Base-by-base conservation (phyloP, 805 yeast species). In the Lachancea quebecensis region DNA sequence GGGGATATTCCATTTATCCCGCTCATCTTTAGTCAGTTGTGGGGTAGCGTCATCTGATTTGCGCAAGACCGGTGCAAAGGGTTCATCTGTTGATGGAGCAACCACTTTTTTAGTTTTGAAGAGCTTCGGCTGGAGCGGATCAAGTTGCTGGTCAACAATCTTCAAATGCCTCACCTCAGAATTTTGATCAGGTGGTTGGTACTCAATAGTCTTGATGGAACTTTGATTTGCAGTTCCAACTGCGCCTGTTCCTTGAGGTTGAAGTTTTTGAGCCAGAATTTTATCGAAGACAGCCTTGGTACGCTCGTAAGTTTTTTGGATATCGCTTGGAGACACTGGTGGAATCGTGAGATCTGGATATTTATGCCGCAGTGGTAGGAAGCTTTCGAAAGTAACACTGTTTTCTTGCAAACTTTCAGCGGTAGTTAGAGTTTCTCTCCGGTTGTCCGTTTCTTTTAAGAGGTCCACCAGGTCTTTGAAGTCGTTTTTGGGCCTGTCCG, bases 51-150 rank as follows among this genome's bases (percentile, higher is more conserved):
- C 69, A 25, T 69, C 65, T 28, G 73, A 63, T 28, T 78, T 69
- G n/a, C 85, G 79, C 37, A 88, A 72, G 0, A 87, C 77, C 0
- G 95, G 95, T 1, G 87, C 78, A 0, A 83, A 75, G 0, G 85
- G 82, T 27, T 52, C 55, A 12, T 58, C 62, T 6, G 34, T 47
- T 0, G 81, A 73, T 34, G 78, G 80, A 4, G 93, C 84, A 28
- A 85, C 79, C 50, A 83, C 82, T 32, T 88, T 78, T 44, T 83
- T 72, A 38, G 66, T 70, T 57, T 80, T 82, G 65, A 82, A 81
- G 46, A 79, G 78, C 0, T 90, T 81, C 0, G 96, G 96, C 31
- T 86, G 79, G 75, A 90, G 74, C 0, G 98, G 98, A 66, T 91
- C 98, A 39, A 75, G 73, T 15, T 46, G 49, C 21, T 52, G 51